Conservation (phyloP, 2,329 filamentous ascomycete genomes). For the Ophiocordyceps camponoti-floridani region DNA sequence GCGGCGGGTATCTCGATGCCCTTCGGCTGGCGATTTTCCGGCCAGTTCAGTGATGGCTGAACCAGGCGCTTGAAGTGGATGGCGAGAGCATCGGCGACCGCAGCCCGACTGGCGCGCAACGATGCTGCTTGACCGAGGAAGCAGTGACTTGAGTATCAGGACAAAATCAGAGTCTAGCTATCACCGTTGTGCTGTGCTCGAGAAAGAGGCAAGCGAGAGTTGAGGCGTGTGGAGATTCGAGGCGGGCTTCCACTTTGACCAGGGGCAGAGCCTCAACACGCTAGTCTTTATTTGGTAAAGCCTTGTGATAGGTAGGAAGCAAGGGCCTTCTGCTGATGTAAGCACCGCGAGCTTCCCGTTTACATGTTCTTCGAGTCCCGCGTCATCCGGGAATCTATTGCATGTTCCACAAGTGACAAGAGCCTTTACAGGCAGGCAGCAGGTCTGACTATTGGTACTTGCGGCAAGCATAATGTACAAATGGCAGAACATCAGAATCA, state of each 20-base stretch:
- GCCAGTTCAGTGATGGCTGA: slow-evolving; percentile 12
- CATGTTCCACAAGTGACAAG: no score
- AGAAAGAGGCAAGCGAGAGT: no score
- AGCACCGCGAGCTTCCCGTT: background rate
- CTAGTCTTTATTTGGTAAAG: background rate
- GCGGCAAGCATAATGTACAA: no score
- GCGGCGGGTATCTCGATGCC: background rate
- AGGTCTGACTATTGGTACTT: no score
- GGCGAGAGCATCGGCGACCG: slow-evolving; percentile 13
- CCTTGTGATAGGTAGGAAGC: background rate
- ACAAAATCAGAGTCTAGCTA: no score
- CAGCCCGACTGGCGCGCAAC: slow-evolving; percentile 3
- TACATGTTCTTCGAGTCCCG: no score
- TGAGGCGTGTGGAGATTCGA: no score
- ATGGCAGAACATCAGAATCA: no score
- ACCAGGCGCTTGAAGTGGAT: slow-evolving; percentile 14
- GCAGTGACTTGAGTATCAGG: background rate
- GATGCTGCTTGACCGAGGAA: background rate
- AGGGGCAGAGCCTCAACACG: background rate
- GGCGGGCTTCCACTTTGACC: background rate
- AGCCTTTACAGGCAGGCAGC: no score
- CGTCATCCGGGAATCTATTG: no score
- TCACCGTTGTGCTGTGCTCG: background rate
- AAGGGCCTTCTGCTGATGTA: background rate
- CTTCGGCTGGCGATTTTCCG: background rate